Conservation (phyloP, 2,329 filamentous ascomycete species). For the Aaosphaeria arxii region DNA sequence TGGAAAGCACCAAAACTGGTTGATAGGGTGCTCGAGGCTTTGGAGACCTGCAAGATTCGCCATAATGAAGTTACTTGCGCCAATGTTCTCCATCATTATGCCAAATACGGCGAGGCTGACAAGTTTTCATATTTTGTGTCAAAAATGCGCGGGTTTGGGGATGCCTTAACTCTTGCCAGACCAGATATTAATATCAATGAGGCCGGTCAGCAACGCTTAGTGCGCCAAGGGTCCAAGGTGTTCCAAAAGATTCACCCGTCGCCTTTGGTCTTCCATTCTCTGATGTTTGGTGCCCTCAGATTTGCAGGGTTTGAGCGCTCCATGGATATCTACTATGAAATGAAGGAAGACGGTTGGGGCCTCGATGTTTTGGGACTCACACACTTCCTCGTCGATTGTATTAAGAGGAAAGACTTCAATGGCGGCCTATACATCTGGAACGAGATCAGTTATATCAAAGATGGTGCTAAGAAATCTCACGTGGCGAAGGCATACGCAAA, state of each 20-base stretch:
- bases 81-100: conserved; percentile 41
- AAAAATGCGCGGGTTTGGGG: conserved; percentile 40
- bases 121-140: conserved; percentile 39
- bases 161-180: conserved; percentile 41
- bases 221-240: conserved; percentile 24
- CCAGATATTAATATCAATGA: conserved; percentile 37
- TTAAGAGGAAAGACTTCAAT: conserved; percentile 35
- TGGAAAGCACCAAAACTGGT: conserved; percentile 22
- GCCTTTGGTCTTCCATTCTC: conserved; percentile 41
- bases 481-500: conserved; percentile 27
- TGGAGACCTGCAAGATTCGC: conserved; percentile 39
- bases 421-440: conserved; percentile 40
- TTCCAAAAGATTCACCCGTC: conserved; percentile 45
- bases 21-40: conserved; percentile 26
- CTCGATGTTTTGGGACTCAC: conserved; percentile 39
- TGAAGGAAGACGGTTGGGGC: conserved; percentile 47
- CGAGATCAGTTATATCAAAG: conserved; percentile 36
- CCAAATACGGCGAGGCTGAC: conserved; percentile 20
- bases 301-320: conserved; percentile 46
- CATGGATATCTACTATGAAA: conserved; percentile 40
- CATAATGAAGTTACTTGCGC: conserved; percentile 46
- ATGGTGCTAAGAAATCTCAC: conserved; percentile 13
- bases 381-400: conserved; percentile 41
- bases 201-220: conserved; percentile 20
- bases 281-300: conserved; percentile 42